Conservation (phyloP, 2,329 filamentous ascomycete genomes). For the Cordyceps tenuipes region DNA sequence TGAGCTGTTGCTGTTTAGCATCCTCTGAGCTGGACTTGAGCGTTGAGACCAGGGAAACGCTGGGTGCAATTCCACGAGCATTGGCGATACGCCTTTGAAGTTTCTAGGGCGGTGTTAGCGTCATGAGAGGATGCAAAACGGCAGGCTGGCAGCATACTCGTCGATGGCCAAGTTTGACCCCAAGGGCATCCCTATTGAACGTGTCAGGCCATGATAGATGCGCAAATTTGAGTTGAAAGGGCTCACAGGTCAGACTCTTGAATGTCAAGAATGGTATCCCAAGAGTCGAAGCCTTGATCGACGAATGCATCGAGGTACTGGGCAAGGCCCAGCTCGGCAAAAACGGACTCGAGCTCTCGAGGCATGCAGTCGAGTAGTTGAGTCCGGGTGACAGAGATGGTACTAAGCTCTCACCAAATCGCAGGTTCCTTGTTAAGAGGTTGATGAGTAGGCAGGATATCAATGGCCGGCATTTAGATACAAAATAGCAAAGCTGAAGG, state of each 20-base stretch:
- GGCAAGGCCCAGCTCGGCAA: slow-evolving; percentile 68
- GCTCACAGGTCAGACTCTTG: slow-evolving; percentile 73
- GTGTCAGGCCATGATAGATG: background rate
- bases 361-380: slow-evolving; percentile 31
- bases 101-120: slow-evolving; percentile 33
- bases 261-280: slow-evolving; percentile 77
- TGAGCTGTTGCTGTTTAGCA: slow-evolving; percentile 42
- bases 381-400: background rate
- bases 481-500: background rate
- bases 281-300: slow-evolving; percentile 75
- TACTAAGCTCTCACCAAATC: background rate
- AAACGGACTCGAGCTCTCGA: slow-evolving; percentile 53
- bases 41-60: slow-evolving; percentile 41
- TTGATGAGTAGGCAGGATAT: background rate
- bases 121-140: too few relatives aligned
- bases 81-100: slow-evolving; percentile 77
- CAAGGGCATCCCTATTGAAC: slow-evolving; percentile 55
- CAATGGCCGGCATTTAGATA: slow-evolving; percentile 7
- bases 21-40: slow-evolving; percentile 43
- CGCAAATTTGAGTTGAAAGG: background rate
- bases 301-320: slow-evolving; percentile 68
- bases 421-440: background rate
- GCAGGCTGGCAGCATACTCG: slow-evolving; percentile 27
- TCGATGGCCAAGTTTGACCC: slow-evolving; percentile 73
- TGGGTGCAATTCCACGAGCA: slow-evolving; percentile 53